Percentiles rank a stretch among this genome's conserved stretches.
phyloP scores from a whole-genome alignment of 345 rosid species.

The Eucalyptus regnans region DNA sequence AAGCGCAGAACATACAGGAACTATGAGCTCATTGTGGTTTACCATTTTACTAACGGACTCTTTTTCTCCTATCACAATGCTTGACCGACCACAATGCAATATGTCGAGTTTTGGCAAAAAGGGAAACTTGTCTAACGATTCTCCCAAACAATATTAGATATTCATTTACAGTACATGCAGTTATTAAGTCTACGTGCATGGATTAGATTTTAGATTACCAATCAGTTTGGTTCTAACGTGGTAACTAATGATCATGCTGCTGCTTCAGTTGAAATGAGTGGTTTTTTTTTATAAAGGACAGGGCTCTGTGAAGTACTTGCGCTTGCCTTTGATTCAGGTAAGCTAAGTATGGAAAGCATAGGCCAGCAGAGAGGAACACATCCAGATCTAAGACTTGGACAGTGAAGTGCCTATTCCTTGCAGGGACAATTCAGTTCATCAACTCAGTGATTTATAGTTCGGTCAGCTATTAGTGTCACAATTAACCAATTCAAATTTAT shows the following conservation, averaged over 20 bases:
- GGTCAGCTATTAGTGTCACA: neutral
- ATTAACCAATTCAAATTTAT: neutral
- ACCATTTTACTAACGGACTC: neutral
- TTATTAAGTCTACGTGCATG: neutral
- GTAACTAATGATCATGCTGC: neutral
- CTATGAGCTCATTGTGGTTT: neutral
- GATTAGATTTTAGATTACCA: neutral
- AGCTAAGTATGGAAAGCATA: too few relatives aligned
- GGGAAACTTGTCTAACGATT: neutral
- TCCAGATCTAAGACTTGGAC: neutral
- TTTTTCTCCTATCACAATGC: neutral
- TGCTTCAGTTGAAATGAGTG: neutral
- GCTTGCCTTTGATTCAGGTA: too few relatives aligned
- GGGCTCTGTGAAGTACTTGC: neutral
- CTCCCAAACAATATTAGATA: neutral
- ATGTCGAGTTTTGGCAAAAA: neutral
- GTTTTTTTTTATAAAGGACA: neutral
- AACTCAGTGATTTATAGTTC: neutral
- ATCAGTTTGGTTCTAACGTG: neutral
- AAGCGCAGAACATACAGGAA: neutral
- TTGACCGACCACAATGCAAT: neutral
- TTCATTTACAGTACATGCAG: neutral
- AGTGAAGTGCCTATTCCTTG: neutral
- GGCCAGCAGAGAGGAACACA: neutral
- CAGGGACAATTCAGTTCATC: neutral